phyloP scores from a whole-genome alignment of 2,329 filamentous ascomycete species.

The Microcyclospora tardicrescens region DNA sequence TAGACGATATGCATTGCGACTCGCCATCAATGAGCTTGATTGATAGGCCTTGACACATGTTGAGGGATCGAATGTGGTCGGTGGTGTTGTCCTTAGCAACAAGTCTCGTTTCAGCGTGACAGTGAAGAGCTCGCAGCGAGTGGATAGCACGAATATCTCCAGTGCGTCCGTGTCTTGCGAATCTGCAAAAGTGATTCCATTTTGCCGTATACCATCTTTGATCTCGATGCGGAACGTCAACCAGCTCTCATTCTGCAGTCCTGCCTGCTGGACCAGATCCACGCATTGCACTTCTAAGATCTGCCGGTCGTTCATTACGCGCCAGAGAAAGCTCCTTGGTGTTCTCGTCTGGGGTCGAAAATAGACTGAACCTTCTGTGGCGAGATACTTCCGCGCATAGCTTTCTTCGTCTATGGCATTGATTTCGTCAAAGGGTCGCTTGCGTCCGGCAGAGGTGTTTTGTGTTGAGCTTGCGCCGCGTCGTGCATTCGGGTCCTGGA shows the following conservation, averaged over 20 bases:
- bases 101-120: constrained; percentile 72
- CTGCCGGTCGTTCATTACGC: constrained; percentile 66
- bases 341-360: constrained; percentile 63
- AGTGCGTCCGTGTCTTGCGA: constrained; percentile 63
- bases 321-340: constrained; percentile 83
- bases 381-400: constrained; percentile 61
- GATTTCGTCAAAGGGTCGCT: constrained; percentile 26
- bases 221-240: constrained; percentile 70
- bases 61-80: constrained; percentile 58
- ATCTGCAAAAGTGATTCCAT: constrained; percentile 75
- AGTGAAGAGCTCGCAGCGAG: constrained; percentile 67
- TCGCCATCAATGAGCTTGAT: constrained; percentile 55
- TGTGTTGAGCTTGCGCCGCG: constrained; percentile 38
- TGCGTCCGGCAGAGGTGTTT: constrained; percentile 28
- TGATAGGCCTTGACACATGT: constrained; percentile 65
- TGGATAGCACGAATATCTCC: constrained; percentile 67
- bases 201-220: constrained; percentile 51
- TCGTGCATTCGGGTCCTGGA: constrained; percentile 27
- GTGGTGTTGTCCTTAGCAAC: constrained; percentile 47
- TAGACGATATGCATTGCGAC: constrained; percentile 70
- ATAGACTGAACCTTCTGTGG: constrained; percentile 69
- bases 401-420: constrained; percentile 52
- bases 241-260: constrained; percentile 29
- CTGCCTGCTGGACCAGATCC: constrained; percentile 57
- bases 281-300: constrained; percentile 71